Conservation (phyloP, 495 filamentous ascomycete genomes). For the Aspergillus sclerotiicarbonarius region DNA sequence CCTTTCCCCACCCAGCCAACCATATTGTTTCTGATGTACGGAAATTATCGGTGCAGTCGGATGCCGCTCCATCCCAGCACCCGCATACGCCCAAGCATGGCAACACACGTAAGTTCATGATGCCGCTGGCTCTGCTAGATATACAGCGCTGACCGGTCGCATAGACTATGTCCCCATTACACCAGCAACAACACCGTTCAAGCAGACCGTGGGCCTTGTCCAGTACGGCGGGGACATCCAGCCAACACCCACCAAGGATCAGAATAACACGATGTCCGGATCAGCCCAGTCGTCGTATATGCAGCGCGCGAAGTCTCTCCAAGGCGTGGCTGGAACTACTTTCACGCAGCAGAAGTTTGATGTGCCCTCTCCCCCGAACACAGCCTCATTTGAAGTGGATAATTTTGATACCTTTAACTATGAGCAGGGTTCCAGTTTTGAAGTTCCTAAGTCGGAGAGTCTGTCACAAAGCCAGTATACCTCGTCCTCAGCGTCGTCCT, state of each 20-base stretch:
- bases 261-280: conserved; percentile 35
- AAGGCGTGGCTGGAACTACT: conserved; percentile 38
- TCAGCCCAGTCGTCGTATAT: conserved; percentile 38
- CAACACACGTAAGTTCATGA: conserved; percentile 45
- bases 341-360: conserved; percentile 37
- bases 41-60: conserved; percentile 41
- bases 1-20: conserved; percentile 23
- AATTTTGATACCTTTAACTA: conserved; percentile 32
- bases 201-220: conserved; percentile 38
- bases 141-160: conserved; percentile 16
- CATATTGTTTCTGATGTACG: conserved; percentile 28
- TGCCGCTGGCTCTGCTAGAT: background rate
- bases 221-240: conserved; percentile 34
- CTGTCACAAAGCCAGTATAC: conserved; percentile 23
- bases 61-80: conserved; percentile 38
- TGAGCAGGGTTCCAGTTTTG: conserved; percentile 30
- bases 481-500: conserved; percentile 42
- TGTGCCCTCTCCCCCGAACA: conserved; percentile 51
- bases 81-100: conserved; percentile 60
- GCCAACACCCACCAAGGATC: conserved; percentile 33
- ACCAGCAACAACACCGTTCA: conserved; percentile 48
- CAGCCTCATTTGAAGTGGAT: conserved; percentile 35
- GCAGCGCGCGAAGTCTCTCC: conserved; percentile 48
- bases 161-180: conserved; percentile 49
- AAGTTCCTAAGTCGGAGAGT: conserved; percentile 27